Evolutionary conservation across 768 basidiomycete genomes (phyloP).

Genomic region (Rhodotorula graminis): DNA sequence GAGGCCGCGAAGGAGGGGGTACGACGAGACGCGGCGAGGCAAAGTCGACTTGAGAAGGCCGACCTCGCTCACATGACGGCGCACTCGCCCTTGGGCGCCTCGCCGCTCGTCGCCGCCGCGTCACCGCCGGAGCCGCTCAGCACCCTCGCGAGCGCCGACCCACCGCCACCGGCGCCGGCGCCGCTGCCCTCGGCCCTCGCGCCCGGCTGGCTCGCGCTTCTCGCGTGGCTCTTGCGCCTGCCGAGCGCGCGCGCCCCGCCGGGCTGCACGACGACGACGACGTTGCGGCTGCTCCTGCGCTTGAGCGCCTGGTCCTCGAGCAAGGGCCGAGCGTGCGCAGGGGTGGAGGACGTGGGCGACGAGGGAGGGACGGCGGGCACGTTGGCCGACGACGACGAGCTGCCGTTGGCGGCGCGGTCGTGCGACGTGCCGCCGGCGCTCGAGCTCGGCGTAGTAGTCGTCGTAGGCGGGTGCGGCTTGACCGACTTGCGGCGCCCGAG

Average conservation of each 20-base stretch:
- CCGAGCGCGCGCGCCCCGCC: constrained; percentile 6
- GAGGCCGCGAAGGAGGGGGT: background rate
- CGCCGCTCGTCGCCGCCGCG: background rate
- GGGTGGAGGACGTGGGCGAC: background rate
- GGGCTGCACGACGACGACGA: constrained; percentile 3
- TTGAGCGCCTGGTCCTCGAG: background rate
- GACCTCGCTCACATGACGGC: background rate
- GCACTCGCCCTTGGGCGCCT: background rate
- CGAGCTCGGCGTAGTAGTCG: background rate
- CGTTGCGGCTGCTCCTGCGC: constrained; percentile 13
- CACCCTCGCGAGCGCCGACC: background rate
- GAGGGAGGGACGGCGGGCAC: background rate
- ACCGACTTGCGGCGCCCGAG: background rate
- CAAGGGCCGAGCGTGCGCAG: background rate
- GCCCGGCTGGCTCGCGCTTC: constrained; percentile 16
- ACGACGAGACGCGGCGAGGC: background rate
- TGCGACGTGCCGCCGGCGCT: background rate
- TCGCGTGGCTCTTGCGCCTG: constrained; percentile 14
- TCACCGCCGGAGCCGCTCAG: background rate
- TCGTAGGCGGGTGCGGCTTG: background rate
- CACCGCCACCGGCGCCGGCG: too few relatives aligned
- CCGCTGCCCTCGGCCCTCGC: background rate
- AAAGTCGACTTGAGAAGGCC: background rate
- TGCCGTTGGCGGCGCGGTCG: background rate
- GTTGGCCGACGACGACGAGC: background rate